Base-by-base conservation (phyloP, 495 filamentous ascomycete species). In the Aspergillus nanangensis region DNA sequence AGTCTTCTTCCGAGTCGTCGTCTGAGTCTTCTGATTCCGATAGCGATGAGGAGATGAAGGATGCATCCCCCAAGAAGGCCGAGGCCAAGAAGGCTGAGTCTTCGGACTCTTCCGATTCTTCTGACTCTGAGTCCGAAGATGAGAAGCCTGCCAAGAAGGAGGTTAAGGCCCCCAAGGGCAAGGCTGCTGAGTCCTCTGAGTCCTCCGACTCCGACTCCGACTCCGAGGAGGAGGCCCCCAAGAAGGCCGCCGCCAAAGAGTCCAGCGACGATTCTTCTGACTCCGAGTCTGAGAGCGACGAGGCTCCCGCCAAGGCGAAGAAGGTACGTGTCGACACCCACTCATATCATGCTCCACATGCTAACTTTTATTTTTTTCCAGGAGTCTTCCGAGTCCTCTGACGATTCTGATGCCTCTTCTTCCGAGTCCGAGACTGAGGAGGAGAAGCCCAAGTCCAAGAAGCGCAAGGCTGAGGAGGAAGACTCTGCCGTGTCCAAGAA, bases 401-500 rank as follows among this genome's bases (percentile, higher is more conserved):
- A 61, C 10, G 61, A 58, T 48, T 76, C 71, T 43, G 48, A 40
- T n/a, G 53, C 5, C 25, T 29, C 25, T 11, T 73, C 41, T 31
- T 44, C 75, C 44, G 77, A 82, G 60, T 75, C 77, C 38, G 74
- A 75, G 38, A 65, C 61, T 35, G 67, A 69, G 34, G 69, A 75
- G 41, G 61, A 71, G 43, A 72, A 78, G 48, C 54, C 65, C 25
- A 68, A 67, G 57, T 76, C 79, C 53, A 94, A 93, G 82, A 94
- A 95, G 81, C 90, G 90, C 72, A 95, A 95, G 79, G 88, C 88
- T 43, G 84, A 84, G 38, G 72, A 83, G 40, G 83, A 82, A 49
- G 70, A 80, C 38, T 69, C 69, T 9, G 67, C 80, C 33, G 62
- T 76, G 20, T 65, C 78, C 44, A 98, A 98, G 83, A 96, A 95